Conservation (phyloP, 306 rosid species). For the Ochetophila trinervis region DNA sequence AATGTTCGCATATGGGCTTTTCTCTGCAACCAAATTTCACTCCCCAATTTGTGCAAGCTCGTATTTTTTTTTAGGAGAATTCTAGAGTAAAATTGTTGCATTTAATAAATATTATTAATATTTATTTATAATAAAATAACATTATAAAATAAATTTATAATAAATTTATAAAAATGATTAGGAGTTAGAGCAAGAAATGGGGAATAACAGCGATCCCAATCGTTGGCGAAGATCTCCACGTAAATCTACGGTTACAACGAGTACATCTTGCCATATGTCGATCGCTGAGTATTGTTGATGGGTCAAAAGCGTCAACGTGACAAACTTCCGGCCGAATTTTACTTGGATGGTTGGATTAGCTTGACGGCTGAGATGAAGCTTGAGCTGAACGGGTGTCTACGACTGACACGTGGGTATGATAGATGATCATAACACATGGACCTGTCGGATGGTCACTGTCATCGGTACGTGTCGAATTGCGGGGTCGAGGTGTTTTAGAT, state of each 20-base stretch:
- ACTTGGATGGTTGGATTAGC: neutral
- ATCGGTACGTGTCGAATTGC: conserved; percentile 17
- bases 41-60: too few relatives aligned
- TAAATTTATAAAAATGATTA: too few relatives aligned
- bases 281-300: neutral
- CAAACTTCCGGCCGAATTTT: neutral
- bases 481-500: neutral
- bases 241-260: conserved; percentile 1
- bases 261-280: conserved; percentile 9
- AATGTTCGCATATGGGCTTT: neutral
- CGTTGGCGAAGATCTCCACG: conserved; percentile 7
- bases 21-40: conserved; percentile 1
- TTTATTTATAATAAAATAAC: too few relatives aligned
- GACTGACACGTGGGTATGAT: neutral
- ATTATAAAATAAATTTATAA: too few relatives aligned
- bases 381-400: neutral
- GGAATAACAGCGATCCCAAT: conserved; percentile 7
- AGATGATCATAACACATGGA: conserved; percentile 1
- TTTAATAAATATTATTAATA: too few relatives aligned
- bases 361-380: conserved; percentile 12
- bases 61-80: too few relatives aligned
- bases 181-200: too few relatives aligned
- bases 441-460: neutral
- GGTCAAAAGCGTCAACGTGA: neutral
- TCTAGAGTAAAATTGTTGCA: too few relatives aligned